A percentile compares a stretch with the other conserved stretches of the same genome.
Conservation (phyloP, 164 flowering plant species). For the Kingdonia uniflora region DNA sequence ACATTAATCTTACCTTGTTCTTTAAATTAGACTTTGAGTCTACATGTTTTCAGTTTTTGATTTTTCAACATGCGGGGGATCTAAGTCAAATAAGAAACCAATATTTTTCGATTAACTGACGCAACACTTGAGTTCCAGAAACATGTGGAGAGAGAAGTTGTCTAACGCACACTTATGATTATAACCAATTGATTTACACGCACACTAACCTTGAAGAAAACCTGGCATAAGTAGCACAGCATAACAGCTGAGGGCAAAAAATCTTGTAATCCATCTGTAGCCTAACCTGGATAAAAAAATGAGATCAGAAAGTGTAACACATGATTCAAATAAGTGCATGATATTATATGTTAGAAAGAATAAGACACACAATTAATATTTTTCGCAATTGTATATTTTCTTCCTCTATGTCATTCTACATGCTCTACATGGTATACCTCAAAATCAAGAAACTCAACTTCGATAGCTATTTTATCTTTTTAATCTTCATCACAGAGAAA, state of each 20-base stretch:
- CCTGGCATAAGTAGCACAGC: slow-evolving; percentile 90
- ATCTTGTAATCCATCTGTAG: slow-evolving; percentile 69
- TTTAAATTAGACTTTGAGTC: too few species aligned
- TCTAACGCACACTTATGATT: too few species aligned
- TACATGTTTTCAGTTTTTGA: too few species aligned
- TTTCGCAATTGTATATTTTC: neutral
- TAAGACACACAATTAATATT: neutral
- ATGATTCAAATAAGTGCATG: too few species aligned
- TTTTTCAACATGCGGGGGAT: too few species aligned
- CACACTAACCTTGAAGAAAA: slow-evolving; percentile 66
- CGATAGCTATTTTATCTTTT: neutral
- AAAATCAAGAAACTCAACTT: neutral
- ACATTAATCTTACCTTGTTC: too few species aligned
- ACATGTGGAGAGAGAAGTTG: too few species aligned
- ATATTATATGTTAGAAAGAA: too few species aligned
- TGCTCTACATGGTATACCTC: neutral
- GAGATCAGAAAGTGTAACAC: slow-evolving; percentile 19
- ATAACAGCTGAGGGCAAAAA: slow-evolving; percentile 74
- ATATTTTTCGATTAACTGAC: too few species aligned
- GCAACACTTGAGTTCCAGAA: too few species aligned
- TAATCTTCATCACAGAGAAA: too few species aligned
- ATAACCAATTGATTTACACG: neutral
- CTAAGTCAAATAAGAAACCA: too few species aligned
- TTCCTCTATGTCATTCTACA: neutral
- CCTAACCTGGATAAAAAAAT: slow-evolving; percentile 70